phyloP scores from a whole-genome alignment of 2,329 filamentous ascomycete species.

The Trichoderma sp. region DNA sequence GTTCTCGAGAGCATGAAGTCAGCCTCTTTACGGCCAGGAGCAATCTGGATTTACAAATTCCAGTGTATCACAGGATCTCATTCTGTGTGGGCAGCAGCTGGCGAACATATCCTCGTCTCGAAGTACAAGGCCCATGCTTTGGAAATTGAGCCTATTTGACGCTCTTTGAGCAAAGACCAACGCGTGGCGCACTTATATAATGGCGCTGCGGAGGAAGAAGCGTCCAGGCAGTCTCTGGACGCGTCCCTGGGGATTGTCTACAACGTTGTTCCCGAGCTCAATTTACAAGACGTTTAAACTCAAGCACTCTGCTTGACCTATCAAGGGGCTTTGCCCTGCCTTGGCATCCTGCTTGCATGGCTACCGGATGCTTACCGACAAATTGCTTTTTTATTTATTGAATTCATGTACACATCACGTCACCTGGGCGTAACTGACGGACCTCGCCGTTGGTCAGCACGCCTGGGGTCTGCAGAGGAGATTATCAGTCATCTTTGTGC shows the following conservation, averaged over 20 bases:
- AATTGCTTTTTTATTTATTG: too few species aligned
- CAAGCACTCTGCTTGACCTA: neutral
- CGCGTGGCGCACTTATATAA: conserved; percentile 41
- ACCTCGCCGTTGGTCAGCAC: too few species aligned
- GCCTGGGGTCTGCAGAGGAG: too few species aligned
- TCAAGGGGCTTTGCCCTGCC: too few species aligned
- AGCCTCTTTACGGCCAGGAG: too few species aligned
- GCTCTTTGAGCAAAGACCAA: conserved; percentile 39
- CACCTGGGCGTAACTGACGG: too few species aligned
- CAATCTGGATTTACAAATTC: neutral
- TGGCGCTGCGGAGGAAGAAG: conserved; percentile 36
- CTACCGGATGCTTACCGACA: too few species aligned
- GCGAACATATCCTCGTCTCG: conserved; percentile 37
- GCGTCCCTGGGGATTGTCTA: conserved; percentile 39
- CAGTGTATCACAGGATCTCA: neutral
- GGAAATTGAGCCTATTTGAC: conserved; percentile 44
- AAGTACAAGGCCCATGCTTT: conserved; percentile 43
- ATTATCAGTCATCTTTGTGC: too few species aligned
- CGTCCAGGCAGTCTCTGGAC: conserved; percentile 42
- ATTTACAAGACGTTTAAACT: conserved; percentile 44
- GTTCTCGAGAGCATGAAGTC: too few species aligned
- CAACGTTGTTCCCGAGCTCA: conserved; percentile 47
- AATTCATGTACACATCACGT: too few species aligned
- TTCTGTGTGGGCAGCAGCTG: neutral
- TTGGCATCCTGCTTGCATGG: too few species aligned